Base-by-base conservation (phyloP, 108 stramenopile genomes). In the Cyclotella sp. region DNA sequence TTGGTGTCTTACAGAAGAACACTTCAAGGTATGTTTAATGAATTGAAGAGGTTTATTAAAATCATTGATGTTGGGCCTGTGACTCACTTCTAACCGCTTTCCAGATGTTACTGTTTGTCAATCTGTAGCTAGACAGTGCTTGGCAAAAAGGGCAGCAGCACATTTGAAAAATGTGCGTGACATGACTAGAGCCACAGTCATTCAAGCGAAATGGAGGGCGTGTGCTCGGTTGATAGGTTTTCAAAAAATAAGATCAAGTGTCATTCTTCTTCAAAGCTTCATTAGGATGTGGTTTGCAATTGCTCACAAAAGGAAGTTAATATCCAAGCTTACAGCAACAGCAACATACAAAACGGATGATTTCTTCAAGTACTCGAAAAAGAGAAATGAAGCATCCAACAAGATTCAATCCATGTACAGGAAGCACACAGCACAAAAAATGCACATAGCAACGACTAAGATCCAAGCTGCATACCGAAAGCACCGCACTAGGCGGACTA, bases 121-220 rank as follows among this genome's bases (percentile, higher is more conserved):
- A 19, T 7, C 6, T 19, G 7, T 53, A n/a, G 52, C 52, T 19
- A 10, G 52, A 53, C n/a, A 53, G 21, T 53, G 21, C 52, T 6
- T 53, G 52, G 52, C 52, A 6, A 19, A 19, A 6, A 12, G 52
- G n/a, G 21, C 7, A 53, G 52, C 11, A 53, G 52, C 15, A n/a
- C 9, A 6, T n/a, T n/a, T 53, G 9, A 19, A 12, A 12, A 53
- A n/a, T 7, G 21, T 53, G 11, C 52, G 52, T 53, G n/a, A 18
- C 18, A 19, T 19, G 15, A 28, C 28, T 60, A 28, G 27, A 26
- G 59, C 59, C 26, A 60, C 27, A n/a, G 30, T 30, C 16, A 60
- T 60, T 29, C 59, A 60, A 60, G 29, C 59, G 27, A 26, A 29
- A 9, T 60, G 59, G 59, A 60, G 59, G 19, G 30, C 28, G 3